A percentile compares a stretch with the other conserved stretches of the same genome.
phyloP scores from a whole-genome alignment of 225 moss, liverwort and hornwort species.

The Takakia lepidozioides region DNA sequence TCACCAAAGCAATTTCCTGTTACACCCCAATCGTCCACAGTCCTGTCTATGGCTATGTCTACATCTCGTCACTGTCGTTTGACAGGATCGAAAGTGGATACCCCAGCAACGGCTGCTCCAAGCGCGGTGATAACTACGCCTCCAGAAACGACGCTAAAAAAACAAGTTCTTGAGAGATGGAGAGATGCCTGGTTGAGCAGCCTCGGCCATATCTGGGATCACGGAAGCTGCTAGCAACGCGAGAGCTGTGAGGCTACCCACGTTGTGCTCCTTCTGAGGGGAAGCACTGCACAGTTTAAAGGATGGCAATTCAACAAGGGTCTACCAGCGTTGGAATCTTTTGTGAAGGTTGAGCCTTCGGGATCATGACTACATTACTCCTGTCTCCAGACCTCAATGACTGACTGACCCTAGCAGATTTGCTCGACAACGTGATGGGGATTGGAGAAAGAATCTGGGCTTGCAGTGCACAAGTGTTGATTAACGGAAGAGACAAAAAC shows the following conservation, averaged over 20 bases:
- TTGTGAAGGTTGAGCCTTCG: too few relatives aligned
- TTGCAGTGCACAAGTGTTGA: too few relatives aligned
- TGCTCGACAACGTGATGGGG: too few relatives aligned
- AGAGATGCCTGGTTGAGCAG: constrained; percentile 70
- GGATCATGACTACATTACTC: too few relatives aligned
- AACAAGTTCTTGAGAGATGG: constrained; percentile 93
- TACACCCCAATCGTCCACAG: too few relatives aligned
- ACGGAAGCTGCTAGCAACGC: constrained; percentile 72
- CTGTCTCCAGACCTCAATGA: too few relatives aligned
- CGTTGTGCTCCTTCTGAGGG: constrained; percentile 39
- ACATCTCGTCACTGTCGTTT: too few relatives aligned
- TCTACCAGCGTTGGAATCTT: background rate
- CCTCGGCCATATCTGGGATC: constrained; percentile 87
- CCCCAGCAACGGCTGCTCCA: constrained; percentile 70
- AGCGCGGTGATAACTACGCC: constrained; percentile 48
- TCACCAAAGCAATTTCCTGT: too few relatives aligned
- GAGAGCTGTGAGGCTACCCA: constrained; percentile 49
- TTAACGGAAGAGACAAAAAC: too few relatives aligned
- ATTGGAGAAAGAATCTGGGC: too few relatives aligned
- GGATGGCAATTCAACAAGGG: background rate
- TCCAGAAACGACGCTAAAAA: constrained; percentile 76
- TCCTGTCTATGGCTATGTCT: too few relatives aligned
- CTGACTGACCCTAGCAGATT: too few relatives aligned
- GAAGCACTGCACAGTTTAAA: constrained; percentile 39
- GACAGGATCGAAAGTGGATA: constrained; percentile 91